Evolutionary conservation across 345 rosid genomes (phyloP).

Genomic region (Populus simonii): DNA sequence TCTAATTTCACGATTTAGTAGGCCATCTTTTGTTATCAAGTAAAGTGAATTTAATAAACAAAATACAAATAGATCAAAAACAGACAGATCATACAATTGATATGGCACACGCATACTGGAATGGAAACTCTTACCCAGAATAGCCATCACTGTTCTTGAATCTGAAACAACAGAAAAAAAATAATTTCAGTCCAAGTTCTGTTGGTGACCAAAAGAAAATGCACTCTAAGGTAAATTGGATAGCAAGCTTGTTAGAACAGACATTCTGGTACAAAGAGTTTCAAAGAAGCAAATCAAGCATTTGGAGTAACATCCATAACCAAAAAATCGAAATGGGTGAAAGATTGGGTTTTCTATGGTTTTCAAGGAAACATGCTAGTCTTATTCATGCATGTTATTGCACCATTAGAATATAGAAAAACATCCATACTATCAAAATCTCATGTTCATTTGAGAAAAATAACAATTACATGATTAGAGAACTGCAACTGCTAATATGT

Average conservation of each 20-base stretch:
- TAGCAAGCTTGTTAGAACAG: neutral
- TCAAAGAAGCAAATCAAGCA: neutral
- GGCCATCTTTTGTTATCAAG: neutral
- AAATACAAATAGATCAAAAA: neutral
- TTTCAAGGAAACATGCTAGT: neutral
- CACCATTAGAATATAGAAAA: neutral
- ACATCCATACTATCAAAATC: neutral
- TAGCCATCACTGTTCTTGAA: slow-evolving; percentile 99
- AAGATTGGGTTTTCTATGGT: neutral
- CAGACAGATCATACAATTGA: neutral
- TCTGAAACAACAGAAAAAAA: slow-evolving; percentile 44
- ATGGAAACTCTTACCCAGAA: slow-evolving; percentile 63
- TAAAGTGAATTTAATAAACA: neutral
- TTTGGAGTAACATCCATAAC: neutral
- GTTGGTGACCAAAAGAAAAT: neutral
- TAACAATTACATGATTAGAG: neutral
- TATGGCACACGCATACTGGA: neutral
- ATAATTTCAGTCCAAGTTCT: neutral
- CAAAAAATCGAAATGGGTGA: neutral
- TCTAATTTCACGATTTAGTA: neutral
- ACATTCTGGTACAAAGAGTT: neutral
- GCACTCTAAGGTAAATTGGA: neutral
- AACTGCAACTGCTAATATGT: neutral
- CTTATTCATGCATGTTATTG: neutral
- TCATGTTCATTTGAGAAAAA: neutral